Percentiles rank a stretch among this genome's conserved stretches.
Conservation (phyloP, 768 basidiomycete species). For the Amanita phalloides region DNA sequence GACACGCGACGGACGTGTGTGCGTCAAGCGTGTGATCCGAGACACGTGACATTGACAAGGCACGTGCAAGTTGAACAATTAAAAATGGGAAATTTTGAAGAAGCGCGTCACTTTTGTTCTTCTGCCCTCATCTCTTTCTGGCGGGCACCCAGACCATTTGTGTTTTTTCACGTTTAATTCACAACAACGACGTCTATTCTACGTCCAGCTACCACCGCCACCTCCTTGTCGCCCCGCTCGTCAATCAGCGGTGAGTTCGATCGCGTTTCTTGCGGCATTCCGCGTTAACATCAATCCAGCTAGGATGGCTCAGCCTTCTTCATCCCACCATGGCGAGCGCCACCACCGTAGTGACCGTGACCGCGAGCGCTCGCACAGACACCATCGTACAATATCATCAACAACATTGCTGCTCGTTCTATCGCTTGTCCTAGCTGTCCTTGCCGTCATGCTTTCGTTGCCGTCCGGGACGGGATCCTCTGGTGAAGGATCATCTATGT, state of each 20-base stretch:
- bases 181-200: constrained; percentile 55
- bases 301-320: constrained; percentile 85
- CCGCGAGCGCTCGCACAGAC: constrained; percentile 54
- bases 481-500: constrained; percentile 35
- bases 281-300: constrained; percentile 28
- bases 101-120: constrained; percentile 16
- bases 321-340: constrained; percentile 66
- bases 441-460: constrained; percentile 86
- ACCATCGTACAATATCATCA: constrained; percentile 80
- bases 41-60: constrained; percentile 15
- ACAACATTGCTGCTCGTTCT: constrained; percentile 82
- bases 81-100: constrained; percentile 24
- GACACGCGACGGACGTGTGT: constrained; percentile 9
- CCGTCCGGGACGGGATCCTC: constrained; percentile 41
- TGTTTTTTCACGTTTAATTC: constrained; percentile 8
- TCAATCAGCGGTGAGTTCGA: constrained; percentile 35
- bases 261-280: constrained; percentile 4
- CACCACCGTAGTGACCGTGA: constrained; percentile 38
- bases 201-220: constrained; percentile 39
- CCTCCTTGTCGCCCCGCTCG: constrained; percentile 69
- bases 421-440: constrained; percentile 75
- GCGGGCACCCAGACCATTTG: constrained; percentile 8
- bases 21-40: constrained; percentile 14
- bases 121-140: constrained; percentile 9
- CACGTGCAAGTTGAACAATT: constrained; percentile 42